These are phyloP conservation scores for Fusarium sp. DNA, from an alignment of 2,329 filamentous ascomycete species.

Conservation along the genomic window DNA sequence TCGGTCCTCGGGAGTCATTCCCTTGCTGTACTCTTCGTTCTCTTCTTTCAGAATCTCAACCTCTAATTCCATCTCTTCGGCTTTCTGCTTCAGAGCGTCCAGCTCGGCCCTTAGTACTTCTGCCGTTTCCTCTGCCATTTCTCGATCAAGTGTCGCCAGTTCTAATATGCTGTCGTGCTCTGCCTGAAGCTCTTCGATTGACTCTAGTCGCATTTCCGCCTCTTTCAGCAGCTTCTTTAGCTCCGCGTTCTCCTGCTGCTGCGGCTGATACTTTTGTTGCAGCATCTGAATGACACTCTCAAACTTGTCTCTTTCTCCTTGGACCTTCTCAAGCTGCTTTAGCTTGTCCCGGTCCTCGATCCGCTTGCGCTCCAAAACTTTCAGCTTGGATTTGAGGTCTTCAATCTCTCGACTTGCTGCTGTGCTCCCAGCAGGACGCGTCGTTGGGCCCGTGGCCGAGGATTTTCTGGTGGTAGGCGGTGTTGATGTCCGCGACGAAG, in stretches of 20 bases:
- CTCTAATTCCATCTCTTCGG: slow-evolving; percentile 88
- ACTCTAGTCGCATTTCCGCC: slow-evolving; percentile 73
- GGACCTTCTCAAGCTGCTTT: slow-evolving; percentile 79
- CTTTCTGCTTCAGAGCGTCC: slow-evolving; percentile 77
- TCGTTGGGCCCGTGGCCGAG: slow-evolving; percentile 43
- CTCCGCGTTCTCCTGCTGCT: slow-evolving; percentile 81
- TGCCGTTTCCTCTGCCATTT: slow-evolving; percentile 95
- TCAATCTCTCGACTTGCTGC: slow-evolving; percentile 77
- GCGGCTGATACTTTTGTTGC: slow-evolving; percentile 86
- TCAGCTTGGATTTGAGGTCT: slow-evolving; percentile 87
- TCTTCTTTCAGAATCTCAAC: slow-evolving; percentile 88
- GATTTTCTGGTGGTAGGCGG: slow-evolving; percentile 50
- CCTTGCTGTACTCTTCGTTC: slow-evolving; percentile 83
- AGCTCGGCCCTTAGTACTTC: slow-evolving; percentile 85
- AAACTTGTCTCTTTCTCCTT: slow-evolving; percentile 80
- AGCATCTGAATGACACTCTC: slow-evolving; percentile 90
- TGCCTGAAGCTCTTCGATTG: slow-evolving; percentile 77
- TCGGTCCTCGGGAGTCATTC: slow-evolving; percentile 88
- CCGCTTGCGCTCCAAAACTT: slow-evolving; percentile 87
- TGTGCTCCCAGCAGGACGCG: slow-evolving; percentile 57
- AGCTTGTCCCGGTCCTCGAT: slow-evolving; percentile 86
- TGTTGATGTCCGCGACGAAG: slow-evolving; percentile 46
- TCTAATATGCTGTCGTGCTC: slow-evolving; percentile 89
- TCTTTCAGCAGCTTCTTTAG: slow-evolving; percentile 83
- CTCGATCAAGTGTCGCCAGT: slow-evolving; percentile 86